A percentile compares a stretch with the other conserved stretches of the same genome.
These are phyloP conservation scores for Mortierella sp. DNA, from an alignment of 371 early-diverging fungal species.

Conservation along the genomic window DNA sequence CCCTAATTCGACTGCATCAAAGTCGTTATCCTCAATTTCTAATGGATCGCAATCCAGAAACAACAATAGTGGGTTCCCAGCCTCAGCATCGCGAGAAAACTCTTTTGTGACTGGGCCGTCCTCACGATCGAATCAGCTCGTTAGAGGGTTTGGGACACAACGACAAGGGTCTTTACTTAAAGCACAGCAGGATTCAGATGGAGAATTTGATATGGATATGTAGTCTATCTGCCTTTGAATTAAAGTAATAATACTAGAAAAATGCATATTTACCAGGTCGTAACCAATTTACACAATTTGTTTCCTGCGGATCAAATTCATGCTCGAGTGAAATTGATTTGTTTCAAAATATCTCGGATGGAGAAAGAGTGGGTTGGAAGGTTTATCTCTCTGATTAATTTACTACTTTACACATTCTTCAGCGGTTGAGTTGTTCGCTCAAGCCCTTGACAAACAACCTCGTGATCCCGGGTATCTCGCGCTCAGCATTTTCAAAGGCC, in stretches of 20 bases:
- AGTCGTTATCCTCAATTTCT: neutral
- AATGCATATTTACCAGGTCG: neutral
- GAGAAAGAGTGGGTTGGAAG: too few species aligned
- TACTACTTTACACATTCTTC: slow-evolving; percentile 9
- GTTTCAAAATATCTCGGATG: too few species aligned
- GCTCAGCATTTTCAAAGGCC: slow-evolving; percentile 73
- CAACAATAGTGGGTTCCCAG: neutral
- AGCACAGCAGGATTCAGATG: slow-evolving; percentile 1
- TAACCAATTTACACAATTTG: too few species aligned
- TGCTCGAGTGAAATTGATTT: neutral
- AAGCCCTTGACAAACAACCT: slow-evolving; percentile 67
- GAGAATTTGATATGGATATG: slow-evolving; percentile 8
- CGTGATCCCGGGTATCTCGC: slow-evolving; percentile 72
- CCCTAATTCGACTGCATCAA: neutral
- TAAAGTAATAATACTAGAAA: neutral
- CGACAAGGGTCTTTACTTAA: slow-evolving; percentile 5
- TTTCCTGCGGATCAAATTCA: neutral
- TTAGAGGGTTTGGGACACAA: slow-evolving; percentile 1
- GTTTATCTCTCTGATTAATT: neutral
- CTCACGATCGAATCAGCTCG: neutral
- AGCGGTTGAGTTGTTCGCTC: slow-evolving; percentile 40
- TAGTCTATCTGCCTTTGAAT: neutral
- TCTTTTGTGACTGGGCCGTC: neutral
- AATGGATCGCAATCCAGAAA: slow-evolving; percentile 1
- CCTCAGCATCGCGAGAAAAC: neutral